Percentiles rank a stretch among this genome's conserved stretches.
These are phyloP conservation scores for Helianthus tuberosus DNA, from an alignment of 129 eudicot genomes.

Conservation along the genomic window DNA sequence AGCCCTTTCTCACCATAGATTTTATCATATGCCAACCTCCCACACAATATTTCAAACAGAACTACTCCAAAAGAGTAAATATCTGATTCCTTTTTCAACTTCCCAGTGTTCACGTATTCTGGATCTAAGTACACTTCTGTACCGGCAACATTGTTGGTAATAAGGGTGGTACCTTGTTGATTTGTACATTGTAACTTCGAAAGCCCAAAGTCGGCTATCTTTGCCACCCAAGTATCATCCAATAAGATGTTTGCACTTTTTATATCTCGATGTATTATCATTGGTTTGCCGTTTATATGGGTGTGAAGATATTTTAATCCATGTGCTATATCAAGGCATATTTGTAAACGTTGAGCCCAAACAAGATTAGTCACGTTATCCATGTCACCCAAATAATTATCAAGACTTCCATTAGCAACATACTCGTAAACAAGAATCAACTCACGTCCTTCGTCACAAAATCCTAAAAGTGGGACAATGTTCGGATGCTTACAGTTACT, in stretches of 20 bases:
- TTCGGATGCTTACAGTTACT: slow-evolving; percentile 13
- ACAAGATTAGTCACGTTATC: slow-evolving; percentile 6
- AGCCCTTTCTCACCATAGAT: neutral
- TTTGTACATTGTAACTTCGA: neutral
- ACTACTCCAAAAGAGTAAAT: slow-evolving; percentile 4
- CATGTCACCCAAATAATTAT: neutral
- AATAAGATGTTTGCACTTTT: slow-evolving; percentile 9
- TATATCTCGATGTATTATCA: neutral
- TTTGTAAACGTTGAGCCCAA: slow-evolving; percentile 4
- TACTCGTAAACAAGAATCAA: neutral
- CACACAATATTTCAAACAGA: slow-evolving; percentile 10
- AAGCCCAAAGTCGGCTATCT: neutral
- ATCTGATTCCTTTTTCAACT: slow-evolving; percentile 2
- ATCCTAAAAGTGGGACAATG: neutral
- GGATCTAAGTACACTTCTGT: slow-evolving; percentile 4
- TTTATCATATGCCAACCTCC: slow-evolving; percentile 14
- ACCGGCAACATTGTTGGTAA: neutral
- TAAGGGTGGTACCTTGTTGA: neutral
- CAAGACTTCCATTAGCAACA: slow-evolving; percentile 10
- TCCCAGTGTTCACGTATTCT: neutral
- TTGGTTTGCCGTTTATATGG: too few relatives aligned
- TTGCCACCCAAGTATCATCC: neutral
- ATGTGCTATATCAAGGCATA: slow-evolving; percentile 17
- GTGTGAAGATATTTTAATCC: neutral
- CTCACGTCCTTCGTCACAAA: neutral